Evolutionary conservation across 139 green algal genomes (phyloP).

Genomic region (Dunaliella primolecta): DNA sequence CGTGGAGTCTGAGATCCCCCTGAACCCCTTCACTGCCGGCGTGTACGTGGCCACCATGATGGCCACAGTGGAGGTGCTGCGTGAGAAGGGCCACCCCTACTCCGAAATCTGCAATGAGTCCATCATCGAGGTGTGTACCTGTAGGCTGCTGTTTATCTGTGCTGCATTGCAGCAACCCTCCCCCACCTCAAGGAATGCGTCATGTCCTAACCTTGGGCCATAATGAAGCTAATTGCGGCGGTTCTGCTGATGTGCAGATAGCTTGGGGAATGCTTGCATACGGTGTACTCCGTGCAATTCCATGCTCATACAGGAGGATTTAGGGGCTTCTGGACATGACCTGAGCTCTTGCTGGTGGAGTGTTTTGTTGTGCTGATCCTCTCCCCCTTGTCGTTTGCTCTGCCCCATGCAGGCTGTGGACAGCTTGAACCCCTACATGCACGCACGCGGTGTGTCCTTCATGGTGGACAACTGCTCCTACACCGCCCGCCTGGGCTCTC

Average conservation of each 20-base stretch:
- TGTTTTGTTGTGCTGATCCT: no score
- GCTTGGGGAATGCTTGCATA: no score
- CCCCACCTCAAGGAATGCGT: no score
- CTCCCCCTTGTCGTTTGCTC: no score
- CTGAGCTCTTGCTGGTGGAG: no score
- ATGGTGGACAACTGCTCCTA: constrained; percentile 99
- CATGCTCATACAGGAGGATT: no score
- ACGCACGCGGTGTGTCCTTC: constrained; percentile 96
- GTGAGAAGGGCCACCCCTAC: constrained; percentile 94
- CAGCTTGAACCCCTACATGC: constrained; percentile 99
- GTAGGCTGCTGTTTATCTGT: no score
- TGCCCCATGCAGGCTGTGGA: constrained; percentile 91
- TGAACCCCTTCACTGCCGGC: constrained; percentile 98
- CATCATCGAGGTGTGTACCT: constrained; percentile 89
- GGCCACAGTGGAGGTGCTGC: constrained; percentile 87
- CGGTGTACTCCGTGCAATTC: no score
- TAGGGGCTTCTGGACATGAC: no score
- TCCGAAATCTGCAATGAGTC: constrained; percentile 99
- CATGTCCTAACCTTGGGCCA: constrained; percentile 11
- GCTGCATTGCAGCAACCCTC: no score
- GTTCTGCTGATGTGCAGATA: no score
- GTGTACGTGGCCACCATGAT: constrained; percentile 99
- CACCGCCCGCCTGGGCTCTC: constrained; percentile 92
- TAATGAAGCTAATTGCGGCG: no score
- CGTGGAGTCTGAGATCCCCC: constrained; percentile 84